phyloP scores from a whole-genome alignment of 208 protist species.

The Zelonia costaricensis region DNA sequence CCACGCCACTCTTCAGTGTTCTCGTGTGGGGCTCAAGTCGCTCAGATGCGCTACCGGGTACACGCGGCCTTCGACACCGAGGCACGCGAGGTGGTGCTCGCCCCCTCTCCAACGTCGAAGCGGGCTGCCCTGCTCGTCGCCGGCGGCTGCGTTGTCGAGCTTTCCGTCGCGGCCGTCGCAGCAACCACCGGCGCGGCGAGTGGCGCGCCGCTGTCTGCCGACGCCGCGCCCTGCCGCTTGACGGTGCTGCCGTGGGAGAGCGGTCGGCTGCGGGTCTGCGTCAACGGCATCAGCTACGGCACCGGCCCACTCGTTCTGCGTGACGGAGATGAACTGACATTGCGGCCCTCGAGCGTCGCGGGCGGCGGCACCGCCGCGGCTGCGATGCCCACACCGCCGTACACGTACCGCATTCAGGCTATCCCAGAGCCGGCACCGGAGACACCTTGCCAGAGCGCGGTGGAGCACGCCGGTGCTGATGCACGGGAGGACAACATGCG shows the following conservation, averaged over 20 bases:
- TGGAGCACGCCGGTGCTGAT: neutral
- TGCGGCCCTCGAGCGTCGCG: conserved; percentile 1
- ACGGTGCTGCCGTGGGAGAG: conserved; percentile 30
- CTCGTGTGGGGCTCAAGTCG: too few species aligned
- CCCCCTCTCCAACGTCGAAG: conserved; percentile 3
- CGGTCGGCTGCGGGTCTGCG: conserved; percentile 12
- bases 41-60: conserved; percentile 22
- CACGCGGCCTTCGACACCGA: conserved; percentile 22
- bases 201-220: neutral
- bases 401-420: conserved; percentile 8
- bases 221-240: neutral
- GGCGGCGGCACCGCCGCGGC: neutral
- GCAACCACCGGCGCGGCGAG: neutral
- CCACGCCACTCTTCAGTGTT: too few species aligned
- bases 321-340: conserved; percentile 15
- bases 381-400: neutral
- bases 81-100: conserved; percentile 14
- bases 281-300: conserved; percentile 31
- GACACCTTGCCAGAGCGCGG: too few species aligned
- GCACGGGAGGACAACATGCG: conserved; percentile 3
- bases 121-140: conserved; percentile 7
- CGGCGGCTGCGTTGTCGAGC: conserved; percentile 11
- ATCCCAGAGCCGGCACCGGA: conserved; percentile 3
- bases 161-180: neutral
- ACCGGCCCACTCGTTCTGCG: conserved; percentile 30